These are phyloP conservation scores for Pestalotiopsis sp. DNA, from an alignment of 2,329 filamentous ascomycete species.

Conservation along the genomic window DNA sequence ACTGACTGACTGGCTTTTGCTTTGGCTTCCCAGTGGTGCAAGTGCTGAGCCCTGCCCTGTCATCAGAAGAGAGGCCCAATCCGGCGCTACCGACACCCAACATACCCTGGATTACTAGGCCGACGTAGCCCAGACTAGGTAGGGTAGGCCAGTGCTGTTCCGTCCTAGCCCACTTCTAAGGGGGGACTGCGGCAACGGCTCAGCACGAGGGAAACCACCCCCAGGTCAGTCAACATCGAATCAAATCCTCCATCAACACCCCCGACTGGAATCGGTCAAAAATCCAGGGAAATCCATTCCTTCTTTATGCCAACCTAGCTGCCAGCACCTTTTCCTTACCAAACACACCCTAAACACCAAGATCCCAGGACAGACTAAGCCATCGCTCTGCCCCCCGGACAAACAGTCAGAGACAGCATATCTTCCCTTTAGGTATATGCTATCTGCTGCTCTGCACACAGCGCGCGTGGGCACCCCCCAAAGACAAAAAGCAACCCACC, in stretches of 20 bases:
- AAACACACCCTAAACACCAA: not conserved
- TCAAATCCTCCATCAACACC: not conserved
- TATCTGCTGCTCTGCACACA: not conserved
- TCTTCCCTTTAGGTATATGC: not conserved
- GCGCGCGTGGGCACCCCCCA: not conserved
- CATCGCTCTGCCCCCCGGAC: not conserved
- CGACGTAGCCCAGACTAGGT: not conserved
- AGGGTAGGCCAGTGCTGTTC: slow-evolving; percentile 2
- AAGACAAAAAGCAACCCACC: slow-evolving; percentile 1
- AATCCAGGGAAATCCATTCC: slow-evolving; percentile 1
- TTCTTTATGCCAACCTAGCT: not conserved
- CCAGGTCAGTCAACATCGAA: not conserved
- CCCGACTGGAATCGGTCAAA: slow-evolving; percentile 1
- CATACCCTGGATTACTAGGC: not conserved
- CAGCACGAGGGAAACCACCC: slow-evolving; percentile 6
- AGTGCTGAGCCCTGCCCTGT: not conserved
- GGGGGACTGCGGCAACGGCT: slow-evolving; percentile 8
- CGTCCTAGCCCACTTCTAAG: not conserved
- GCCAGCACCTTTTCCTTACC: not conserved
- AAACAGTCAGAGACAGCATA: not conserved
- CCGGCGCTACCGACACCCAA: slow-evolving; percentile 2
- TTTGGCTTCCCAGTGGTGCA: not conserved
- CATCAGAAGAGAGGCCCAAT: not conserved
- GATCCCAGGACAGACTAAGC: not conserved
- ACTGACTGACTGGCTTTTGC: not conserved